A percentile compares a stretch with the other conserved stretches of the same genome.
These are phyloP conservation scores for Ascosphaera apis DNA, from an alignment of 2,329 filamentous ascomycete species.

Conservation along the genomic window DNA sequence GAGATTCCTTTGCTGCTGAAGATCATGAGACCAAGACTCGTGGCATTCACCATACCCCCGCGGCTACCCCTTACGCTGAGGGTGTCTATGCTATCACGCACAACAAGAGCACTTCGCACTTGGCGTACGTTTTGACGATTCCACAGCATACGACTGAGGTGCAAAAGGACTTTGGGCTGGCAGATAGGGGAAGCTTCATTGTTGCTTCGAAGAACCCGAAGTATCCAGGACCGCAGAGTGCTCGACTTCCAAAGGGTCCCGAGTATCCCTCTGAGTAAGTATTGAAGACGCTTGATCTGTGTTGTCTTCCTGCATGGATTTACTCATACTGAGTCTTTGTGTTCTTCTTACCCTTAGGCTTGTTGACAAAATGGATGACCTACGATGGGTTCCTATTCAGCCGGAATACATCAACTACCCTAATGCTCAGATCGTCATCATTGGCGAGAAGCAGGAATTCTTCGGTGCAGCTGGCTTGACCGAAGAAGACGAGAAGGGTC, in stretches of 20 bases:
- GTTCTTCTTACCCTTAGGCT: constrained; percentile 23
- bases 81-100: constrained; percentile 65
- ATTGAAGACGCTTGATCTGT: background rate
- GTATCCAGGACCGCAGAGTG: constrained; percentile 39
- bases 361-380: constrained; percentile 44
- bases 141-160: constrained; percentile 46
- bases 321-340: background rate
- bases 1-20: constrained; percentile 44
- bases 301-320: background rate
- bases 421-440: constrained; percentile 54
- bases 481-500: constrained; percentile 21
- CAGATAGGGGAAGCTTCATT: constrained; percentile 51
- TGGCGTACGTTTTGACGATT: constrained; percentile 59
- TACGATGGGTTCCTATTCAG: constrained; percentile 52
- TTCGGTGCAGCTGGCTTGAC: constrained; percentile 15
- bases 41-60: constrained; percentile 43
- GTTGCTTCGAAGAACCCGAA: constrained; percentile 62
- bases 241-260: constrained; percentile 38
- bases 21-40: constrained; percentile 57
- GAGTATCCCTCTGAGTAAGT: constrained; percentile 48
- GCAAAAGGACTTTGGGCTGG: constrained; percentile 52
- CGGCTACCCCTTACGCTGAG: constrained; percentile 55
- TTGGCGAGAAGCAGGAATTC: constrained; percentile 31
- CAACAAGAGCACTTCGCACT: constrained; percentile 47
- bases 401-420: constrained; percentile 53